Evolutionary conservation across 148 eudicot species (phyloP).

Genomic region (Heliamphora exappendiculata): DNA sequence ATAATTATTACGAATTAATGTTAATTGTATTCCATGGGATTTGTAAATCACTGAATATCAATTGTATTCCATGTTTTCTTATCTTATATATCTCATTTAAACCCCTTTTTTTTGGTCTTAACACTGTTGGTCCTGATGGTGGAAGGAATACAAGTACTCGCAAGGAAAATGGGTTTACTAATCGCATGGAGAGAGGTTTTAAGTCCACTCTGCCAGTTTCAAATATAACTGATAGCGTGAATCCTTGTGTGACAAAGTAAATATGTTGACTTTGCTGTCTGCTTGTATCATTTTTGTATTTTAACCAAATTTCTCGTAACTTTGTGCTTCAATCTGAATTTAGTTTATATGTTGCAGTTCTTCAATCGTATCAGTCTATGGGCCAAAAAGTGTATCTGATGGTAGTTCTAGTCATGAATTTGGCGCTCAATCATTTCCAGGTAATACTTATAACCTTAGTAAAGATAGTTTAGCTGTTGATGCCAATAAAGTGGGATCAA

Average conservation of each 20-base stretch:
- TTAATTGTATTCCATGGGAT: no score
- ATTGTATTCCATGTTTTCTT: no score
- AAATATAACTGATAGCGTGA: no score
- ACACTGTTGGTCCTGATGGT: no score
- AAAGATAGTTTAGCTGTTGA: slow-evolving; percentile 7
- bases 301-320: not conserved
- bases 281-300: not conserved
- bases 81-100: no score
- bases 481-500: not conserved
- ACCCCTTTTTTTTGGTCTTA: no score
- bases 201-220: no score
- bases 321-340: not conserved
- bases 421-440: slow-evolving; percentile 19
- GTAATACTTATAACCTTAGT: slow-evolving; percentile 8
- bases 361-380: slow-evolving; percentile 18
- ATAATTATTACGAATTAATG: no score
- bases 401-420: slow-evolving; percentile 19
- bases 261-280: not conserved
- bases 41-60: no score
- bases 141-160: no score
- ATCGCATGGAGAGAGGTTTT: no score
- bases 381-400: slow-evolving; percentile 18
- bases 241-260: not conserved
- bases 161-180: no score
- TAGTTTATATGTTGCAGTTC: slow-evolving; percentile 10